phyloP scores from a whole-genome alignment of 1,284 basidiomycete species.

The Malassezia dermatis region DNA sequence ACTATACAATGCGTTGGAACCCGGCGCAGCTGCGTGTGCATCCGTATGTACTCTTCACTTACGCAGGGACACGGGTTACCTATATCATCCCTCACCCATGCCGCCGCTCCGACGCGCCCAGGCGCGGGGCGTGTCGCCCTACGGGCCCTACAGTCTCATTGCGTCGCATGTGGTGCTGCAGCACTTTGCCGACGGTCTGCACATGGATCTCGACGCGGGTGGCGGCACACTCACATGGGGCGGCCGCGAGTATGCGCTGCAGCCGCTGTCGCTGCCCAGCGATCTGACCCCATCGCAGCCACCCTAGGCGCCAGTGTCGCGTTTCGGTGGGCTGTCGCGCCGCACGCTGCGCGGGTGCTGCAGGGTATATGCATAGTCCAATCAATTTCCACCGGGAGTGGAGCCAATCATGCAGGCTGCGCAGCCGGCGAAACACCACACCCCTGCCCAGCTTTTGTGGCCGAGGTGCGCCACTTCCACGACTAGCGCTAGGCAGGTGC shows the following conservation, averaged over 20 bases:
- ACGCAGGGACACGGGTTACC: slow-evolving; percentile 11
- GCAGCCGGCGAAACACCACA: not conserved
- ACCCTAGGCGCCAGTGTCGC: not conserved
- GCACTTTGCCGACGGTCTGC: slow-evolving; percentile 4
- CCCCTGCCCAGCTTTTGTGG: not conserved
- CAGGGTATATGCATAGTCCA: not conserved
- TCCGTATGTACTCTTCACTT: slow-evolving; percentile 6
- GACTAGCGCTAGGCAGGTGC: not conserved
- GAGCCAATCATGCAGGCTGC: not conserved
- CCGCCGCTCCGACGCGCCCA: not conserved
- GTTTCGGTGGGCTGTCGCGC: not conserved
- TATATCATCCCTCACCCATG: slow-evolving; percentile 15
- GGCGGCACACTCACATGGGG: slow-evolving; percentile 7
- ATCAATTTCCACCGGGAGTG: not conserved
- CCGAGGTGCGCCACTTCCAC: not conserved
- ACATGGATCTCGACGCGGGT: slow-evolving; percentile 10
- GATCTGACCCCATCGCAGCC: not conserved
- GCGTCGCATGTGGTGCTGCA: slow-evolving; percentile 14
- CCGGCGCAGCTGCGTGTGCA: slow-evolving; percentile 14
- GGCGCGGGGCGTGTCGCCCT: slow-evolving; percentile 3
- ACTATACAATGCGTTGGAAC: slow-evolving; percentile 4
- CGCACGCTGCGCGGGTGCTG: not conserved
- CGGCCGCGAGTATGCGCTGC: not conserved
- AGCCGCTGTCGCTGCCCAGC: not conserved
- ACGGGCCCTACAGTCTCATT: slow-evolving; percentile 13